Conservation (phyloP, 192 early-diverging fungal species). For the Mortierella hygrophila region DNA sequence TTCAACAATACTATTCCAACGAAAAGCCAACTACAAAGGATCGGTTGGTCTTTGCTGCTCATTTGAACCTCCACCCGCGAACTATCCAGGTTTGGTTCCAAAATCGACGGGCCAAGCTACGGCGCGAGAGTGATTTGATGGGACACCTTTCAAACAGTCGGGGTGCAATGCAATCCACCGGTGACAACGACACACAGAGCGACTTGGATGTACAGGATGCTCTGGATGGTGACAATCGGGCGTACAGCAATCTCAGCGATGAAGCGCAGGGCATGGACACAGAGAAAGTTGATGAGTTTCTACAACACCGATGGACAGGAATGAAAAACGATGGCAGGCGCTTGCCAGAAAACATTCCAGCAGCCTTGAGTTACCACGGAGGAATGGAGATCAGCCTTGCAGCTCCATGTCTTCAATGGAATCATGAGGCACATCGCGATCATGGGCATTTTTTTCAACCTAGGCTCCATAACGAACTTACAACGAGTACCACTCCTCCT, state of each 20-base stretch:
- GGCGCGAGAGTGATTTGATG: constrained; percentile 62
- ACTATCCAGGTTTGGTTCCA: constrained; percentile 92
- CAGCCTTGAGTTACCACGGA: not conserved
- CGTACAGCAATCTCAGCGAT: not conserved
- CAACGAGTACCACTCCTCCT: not conserved
- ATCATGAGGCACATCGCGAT: not conserved
- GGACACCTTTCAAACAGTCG: not conserved
- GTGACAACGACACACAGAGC: not conserved
- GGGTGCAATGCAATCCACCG: not conserved
- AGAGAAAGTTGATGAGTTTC: not conserved
- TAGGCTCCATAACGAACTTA: not conserved
- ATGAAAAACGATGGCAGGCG: not conserved
- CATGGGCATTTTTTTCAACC: not conserved
- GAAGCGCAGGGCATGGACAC: not conserved
- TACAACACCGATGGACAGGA: not conserved
- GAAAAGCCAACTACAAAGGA: constrained; percentile 75
- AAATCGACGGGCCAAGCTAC: constrained; percentile 90
- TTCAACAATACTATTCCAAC: constrained; percentile 69
- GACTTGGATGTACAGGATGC: not conserved
- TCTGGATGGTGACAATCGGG: not conserved
- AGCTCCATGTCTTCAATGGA: not conserved
- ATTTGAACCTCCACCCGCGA: constrained; percentile 77
- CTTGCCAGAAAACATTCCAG: not conserved
- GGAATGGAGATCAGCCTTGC: not conserved
- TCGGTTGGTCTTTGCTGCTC: constrained; percentile 70